These are phyloP conservation scores for Leptographium galeiforme DNA, from an alignment of 2,329 filamentous ascomycete species.

Conservation along the genomic window DNA sequence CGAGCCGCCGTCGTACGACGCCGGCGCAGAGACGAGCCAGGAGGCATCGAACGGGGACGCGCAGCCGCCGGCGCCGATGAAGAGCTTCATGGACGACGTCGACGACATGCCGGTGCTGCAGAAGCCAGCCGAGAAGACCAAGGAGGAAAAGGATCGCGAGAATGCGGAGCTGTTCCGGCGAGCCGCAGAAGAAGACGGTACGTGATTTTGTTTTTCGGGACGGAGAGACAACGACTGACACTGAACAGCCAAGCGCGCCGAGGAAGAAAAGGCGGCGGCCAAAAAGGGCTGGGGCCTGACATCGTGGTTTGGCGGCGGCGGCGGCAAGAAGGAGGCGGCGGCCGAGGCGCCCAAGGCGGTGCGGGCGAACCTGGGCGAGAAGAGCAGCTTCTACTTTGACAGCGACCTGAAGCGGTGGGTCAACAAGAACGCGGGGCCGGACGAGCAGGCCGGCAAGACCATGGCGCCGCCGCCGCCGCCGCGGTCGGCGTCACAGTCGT, in stretches of 20 bases:
- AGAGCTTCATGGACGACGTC: constrained; percentile 71
- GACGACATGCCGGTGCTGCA: constrained; percentile 51
- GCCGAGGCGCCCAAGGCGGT: constrained; percentile 58
- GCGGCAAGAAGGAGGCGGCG: constrained; percentile 46
- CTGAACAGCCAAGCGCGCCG: constrained; percentile 44
- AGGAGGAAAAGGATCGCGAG: constrained; percentile 59
- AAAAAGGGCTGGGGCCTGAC: constrained; percentile 70
- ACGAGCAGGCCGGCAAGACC: constrained; percentile 42
- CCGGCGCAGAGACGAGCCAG: constrained; percentile 35
- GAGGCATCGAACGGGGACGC: constrained; percentile 30
- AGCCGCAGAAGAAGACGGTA: constrained; percentile 64
- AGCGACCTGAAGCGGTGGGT: constrained; percentile 96
- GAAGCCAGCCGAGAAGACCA: constrained; percentile 43
- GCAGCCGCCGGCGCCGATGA: constrained; percentile 44
- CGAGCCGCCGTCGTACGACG: constrained; percentile 38
- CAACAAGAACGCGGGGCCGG: constrained; percentile 77
- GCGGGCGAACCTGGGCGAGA: constrained; percentile 84
- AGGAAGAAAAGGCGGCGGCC: constrained; percentile 35
- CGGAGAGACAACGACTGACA: constrained; percentile 1
- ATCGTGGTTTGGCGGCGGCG: constrained; percentile 68
- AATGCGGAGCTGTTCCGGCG: constrained; percentile 77
- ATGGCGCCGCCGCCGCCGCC: constrained; percentile 85
- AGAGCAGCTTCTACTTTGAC: constrained; percentile 87
- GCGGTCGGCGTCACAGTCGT: constrained; percentile 41
- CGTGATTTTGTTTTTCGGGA: constrained; percentile 21